A percentile compares a stretch with the other conserved stretches of the same genome.
These are phyloP conservation scores for Penicillium maclennaniae DNA, from an alignment of 495 filamentous ascomycete species.

Conservation along the genomic window DNA sequence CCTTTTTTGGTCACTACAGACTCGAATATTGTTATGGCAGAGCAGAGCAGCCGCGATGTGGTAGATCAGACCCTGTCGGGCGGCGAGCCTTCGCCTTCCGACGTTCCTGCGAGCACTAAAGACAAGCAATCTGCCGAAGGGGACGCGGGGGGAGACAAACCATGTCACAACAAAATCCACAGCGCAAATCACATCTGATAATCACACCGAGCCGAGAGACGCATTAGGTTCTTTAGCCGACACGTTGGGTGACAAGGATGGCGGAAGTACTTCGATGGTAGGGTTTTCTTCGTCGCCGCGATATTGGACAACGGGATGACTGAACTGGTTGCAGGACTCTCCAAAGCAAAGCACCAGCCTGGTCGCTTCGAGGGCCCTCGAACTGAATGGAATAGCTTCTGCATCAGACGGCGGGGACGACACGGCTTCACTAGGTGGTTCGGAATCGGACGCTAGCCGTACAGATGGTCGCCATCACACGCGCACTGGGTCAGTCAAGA, in stretches of 20 bases:
- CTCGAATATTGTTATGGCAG: conserved; percentile 75
- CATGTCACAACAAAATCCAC: conserved; percentile 33
- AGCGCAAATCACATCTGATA: conserved; percentile 27
- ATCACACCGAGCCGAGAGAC: conserved; percentile 23
- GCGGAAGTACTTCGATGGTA: conserved; percentile 30
- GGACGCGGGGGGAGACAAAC: conserved; percentile 50
- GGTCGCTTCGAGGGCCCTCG: conserved; percentile 41
- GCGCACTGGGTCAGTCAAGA: conserved; percentile 73
- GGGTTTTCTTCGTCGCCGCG: conserved; percentile 13
- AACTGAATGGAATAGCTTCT: conserved; percentile 42
- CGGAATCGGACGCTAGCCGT: conserved; percentile 48
- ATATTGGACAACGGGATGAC: conserved; percentile 5
- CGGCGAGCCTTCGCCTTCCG: conserved; percentile 67
- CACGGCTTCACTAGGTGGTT: conserved; percentile 44
- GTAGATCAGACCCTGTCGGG: conserved; percentile 74
- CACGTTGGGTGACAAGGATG: conserved; percentile 26
- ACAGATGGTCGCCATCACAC: conserved; percentile 57
- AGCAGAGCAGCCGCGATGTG: conserved; percentile 73
- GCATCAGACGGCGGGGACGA: conserved; percentile 44
- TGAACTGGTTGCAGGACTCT: conserved; percentile 31
- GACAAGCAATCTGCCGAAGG: conserved; percentile 52
- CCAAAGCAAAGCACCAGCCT: conserved; percentile 32
- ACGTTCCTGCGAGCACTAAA: conserved; percentile 64
- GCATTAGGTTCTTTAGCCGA: conserved; percentile 15
- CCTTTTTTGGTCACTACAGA: conserved; percentile 39